Base-by-base conservation (phyloP, 2,329 filamentous ascomycete genomes). In the Aspergillus sp. region DNA sequence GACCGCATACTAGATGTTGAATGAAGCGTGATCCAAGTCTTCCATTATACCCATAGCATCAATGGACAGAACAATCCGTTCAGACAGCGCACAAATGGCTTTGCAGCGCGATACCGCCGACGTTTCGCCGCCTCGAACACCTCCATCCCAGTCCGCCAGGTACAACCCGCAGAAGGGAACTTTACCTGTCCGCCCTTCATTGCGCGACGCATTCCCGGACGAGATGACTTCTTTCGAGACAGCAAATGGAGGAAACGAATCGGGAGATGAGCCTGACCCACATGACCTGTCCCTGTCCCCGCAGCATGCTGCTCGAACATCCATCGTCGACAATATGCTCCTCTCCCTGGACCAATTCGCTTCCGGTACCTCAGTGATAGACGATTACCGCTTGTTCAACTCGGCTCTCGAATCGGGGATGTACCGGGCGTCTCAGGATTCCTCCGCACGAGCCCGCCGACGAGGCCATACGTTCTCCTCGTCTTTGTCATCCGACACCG, bases 321-420 rank as follows among this genome's bases (percentile, higher is more conserved):
- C 88, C 22, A 78, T 98, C 45, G 86, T 98, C 38, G 82, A 91
- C 60, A 93, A 95, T 60, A 91, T 98, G 81, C 77, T 96, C 39
- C 70, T 91, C 44, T 94, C 88, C 25, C 78, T 98, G 43, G 89
- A 94, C 61, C 82, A 89, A 58, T 78, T 89, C 53, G 80, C 75
- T 25, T 41, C 54, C 2, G 47, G 52, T 8, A 51, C 58, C 24
- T 55, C 55, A 3, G 34, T 57, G 6, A 39, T 60, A 29, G 55
- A 57, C 25, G 57, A 61, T 31, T 54, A 55, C 34, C 52, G 53
- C 14, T 41, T 63, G 15, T 60, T 56, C 37, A 58, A 63, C 41
- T 59, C 62, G 14, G 55, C 53, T 30, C 61, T 63, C 25, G 56
- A 61, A 26, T 53, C 58, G 30, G 62, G 66, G 40, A 33, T 44